Base-by-base conservation (phyloP, 768 basidiomycete genomes). In the Xanthoconium stramineum region DNA sequence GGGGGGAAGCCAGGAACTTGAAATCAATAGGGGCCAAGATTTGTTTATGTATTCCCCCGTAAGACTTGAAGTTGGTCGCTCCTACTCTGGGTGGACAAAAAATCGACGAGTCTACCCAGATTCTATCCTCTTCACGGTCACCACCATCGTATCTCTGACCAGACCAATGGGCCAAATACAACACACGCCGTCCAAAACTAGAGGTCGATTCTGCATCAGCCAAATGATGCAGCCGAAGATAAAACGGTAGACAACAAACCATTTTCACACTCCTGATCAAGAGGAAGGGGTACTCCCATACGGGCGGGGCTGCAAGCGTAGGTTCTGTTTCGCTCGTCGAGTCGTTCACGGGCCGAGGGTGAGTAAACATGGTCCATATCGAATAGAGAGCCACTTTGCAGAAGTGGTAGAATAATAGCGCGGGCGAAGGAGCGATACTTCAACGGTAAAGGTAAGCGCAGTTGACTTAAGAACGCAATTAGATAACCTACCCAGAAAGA, bases 301-400 rank as follows among this genome's bases (percentile, higher is more conserved):
- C 53, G 4, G 78, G 62, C 0, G 89, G 81, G 3, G 59, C 67
- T 5, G 68, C 68, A 47, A 76, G 70, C 10, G 70, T 64, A 7
- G 74, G 67, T 56, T 84, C 82, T 40, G 69, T 75, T 38, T 50
- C 44, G 28, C 32, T 45, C 15, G 49, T 47, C 28, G 49, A 12
- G 29, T 55, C 20, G 14, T 30, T 9, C 6, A 50, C 35, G 11
- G 73, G 68, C 13, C 72, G 75, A 44, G 82, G 79, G 53, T 78
- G 83, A 10, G 85, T 87, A 72, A 98, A 94, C 73, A 97, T 79
- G 49, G 89, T 78, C 84, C 87, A 98, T 67, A 98, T 87, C 2
- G 94, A 86, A 74, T 97, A 99, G 61, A 99, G 82, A 0, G 97
- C 97, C 61, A 99, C 97, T 29, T 82, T 76, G 79, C 96, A 99